A percentile compares a stretch with the other conserved stretches of the same genome.
Evolutionary conservation across 148 eudicot species (phyloP).

Genomic region (Rhododendron ovatum): DNA sequence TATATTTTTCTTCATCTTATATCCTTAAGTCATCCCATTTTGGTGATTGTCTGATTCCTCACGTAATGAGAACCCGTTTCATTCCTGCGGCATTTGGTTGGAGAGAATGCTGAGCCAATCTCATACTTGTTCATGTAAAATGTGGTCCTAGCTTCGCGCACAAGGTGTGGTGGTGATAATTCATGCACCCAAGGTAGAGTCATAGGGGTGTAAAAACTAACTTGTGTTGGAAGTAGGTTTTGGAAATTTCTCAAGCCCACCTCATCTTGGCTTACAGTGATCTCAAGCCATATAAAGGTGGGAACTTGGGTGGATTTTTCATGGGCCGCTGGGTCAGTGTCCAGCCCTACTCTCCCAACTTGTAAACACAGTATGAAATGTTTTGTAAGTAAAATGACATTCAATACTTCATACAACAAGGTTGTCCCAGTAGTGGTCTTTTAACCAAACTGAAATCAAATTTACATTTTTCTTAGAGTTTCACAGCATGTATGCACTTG

Average conservation of each 20-base stretch:
- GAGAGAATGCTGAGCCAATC: background rate
- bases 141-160: background rate
- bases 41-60: background rate
- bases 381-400: background rate
- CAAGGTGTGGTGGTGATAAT: background rate
- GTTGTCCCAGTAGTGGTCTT: background rate
- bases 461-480: background rate
- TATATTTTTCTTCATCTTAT: background rate
- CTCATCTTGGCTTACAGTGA: background rate
- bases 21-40: background rate
- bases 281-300: background rate
- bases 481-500: background rate
- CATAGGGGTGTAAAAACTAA: background rate
- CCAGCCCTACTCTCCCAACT: background rate
- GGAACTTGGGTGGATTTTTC: background rate
- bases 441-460: background rate
- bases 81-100: background rate
- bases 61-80: background rate
- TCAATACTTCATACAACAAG: background rate
- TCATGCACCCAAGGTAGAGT: background rate
- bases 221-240: background rate
- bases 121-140: background rate
- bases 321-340: background rate
- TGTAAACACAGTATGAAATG: background rate
- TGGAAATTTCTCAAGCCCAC: background rate